These are phyloP conservation scores for Forsythia suspensa DNA, from an alignment of 257 asterid species.

Conservation along the genomic window DNA sequence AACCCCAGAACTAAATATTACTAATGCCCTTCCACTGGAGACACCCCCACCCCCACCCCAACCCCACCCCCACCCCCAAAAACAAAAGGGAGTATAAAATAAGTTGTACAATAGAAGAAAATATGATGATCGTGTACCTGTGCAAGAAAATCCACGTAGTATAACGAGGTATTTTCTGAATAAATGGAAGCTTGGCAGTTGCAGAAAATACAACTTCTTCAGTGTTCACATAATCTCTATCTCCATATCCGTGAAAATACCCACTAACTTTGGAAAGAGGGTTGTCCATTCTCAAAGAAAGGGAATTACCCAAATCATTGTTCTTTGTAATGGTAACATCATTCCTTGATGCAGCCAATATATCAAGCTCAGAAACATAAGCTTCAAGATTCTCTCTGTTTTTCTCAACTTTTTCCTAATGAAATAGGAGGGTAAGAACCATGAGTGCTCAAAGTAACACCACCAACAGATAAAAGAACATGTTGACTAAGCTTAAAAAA, in stretches of 20 bases:
- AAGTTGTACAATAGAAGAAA: not conserved
- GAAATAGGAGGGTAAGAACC: constrained; percentile 18
- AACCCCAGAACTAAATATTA: constrained; percentile 13
- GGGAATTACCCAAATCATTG: constrained; percentile 46
- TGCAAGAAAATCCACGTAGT: constrained; percentile 93
- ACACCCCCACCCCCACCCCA: not conserved
- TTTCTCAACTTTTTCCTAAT: constrained; percentile 59
- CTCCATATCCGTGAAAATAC: constrained; percentile 51
- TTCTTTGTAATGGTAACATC: constrained; percentile 34
- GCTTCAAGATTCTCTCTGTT: constrained; percentile 52
- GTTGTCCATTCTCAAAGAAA: constrained; percentile 57
- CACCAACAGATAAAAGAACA: constrained; percentile 1
- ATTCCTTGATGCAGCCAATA: constrained; percentile 55
- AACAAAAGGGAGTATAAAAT: not conserved
- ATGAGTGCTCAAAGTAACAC: constrained; percentile 20
- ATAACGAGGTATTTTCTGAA: constrained; percentile 76
- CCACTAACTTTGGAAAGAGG: constrained; percentile 67
- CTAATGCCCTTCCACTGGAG: not conserved
- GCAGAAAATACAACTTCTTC: constrained; percentile 61
- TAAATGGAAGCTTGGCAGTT: constrained; percentile 64
- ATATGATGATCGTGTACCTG: constrained; percentile 45
- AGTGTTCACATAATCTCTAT: constrained; percentile 46
- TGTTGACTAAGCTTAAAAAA: not conserved
- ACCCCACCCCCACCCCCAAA: not conserved
- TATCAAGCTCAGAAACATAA: constrained; percentile 43